These are phyloP conservation scores for Arxiozyma bovina DNA, from an alignment of 1,139 yeast species.

Conservation along the genomic window DNA sequence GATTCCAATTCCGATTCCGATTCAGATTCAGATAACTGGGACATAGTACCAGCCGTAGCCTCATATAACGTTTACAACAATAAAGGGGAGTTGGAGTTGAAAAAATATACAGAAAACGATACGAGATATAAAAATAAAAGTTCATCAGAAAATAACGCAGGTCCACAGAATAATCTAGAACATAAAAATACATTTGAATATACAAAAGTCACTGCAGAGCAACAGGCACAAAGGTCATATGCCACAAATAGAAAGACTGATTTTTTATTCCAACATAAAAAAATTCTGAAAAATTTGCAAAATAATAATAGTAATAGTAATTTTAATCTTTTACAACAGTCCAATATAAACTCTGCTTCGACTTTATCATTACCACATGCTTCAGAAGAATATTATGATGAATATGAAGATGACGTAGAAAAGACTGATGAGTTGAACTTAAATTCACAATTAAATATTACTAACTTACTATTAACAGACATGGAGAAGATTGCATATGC, in stretches of 20 bases:
- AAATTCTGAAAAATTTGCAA: constrained; percentile 7
- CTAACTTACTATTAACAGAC: constrained; percentile 73
- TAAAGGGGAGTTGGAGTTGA: constrained; percentile 38
- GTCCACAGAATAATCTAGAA: constrained; percentile 27
- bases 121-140: background rate
- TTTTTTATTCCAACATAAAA: constrained; percentile 50
- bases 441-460: constrained; percentile 61
- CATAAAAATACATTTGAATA: constrained; percentile 51
- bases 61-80: constrained; percentile 50
- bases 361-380: background rate
- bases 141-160: constrained; percentile 5
- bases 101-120: constrained; percentile 8
- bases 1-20: constrained; percentile 8
- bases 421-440: constrained; percentile 37
- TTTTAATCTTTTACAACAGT: background rate
- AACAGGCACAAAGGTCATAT: constrained; percentile 70
- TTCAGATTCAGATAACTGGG: constrained; percentile 36
- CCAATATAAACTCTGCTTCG: constrained; percentile 6
- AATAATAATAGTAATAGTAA: background rate
- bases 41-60: constrained; percentile 55
- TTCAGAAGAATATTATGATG: constrained; percentile 26
- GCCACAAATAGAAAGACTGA: constrained; percentile 76
- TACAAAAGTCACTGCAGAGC: constrained; percentile 82
- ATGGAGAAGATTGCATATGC: constrained; percentile 87
- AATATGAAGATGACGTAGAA: constrained; percentile 37